Evolutionary conservation across 768 basidiomycete species (phyloP), one percentile per base, ranked within the genome.

Genomic region (Boletus huronensis): DNA sequence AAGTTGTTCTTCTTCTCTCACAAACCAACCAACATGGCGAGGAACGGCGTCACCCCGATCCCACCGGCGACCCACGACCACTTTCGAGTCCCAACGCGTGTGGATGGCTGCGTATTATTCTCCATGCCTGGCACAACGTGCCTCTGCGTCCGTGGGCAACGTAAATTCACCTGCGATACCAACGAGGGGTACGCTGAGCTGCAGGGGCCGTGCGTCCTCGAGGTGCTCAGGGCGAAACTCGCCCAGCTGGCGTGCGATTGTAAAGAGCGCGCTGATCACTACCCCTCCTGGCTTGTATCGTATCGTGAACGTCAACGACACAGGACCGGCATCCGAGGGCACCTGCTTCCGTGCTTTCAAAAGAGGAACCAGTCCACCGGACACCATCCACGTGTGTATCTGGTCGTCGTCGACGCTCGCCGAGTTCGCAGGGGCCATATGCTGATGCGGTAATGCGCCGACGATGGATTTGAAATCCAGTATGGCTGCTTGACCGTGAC

Each of bases 331-430:
- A n/a, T n/a, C n/a, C n/a, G n/a, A n/a, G n/a, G n/a, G n/a, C 5
- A 6, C 21, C 3, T 2, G 35, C 6, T 6, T 35, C 41, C 1
- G 32, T 13, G 16, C 36, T n/a, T 5, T 28, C 42, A 17, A 41
- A 16, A 9, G 50, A 47, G 1, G 17, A 38, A 8, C 39, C 42
- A 46, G 34, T 19, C 66, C 66, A 70, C 4, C 19, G 1, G 84
- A 84, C 19, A 85, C 71, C 0, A 83, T 85, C 83, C 84, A 87
- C 1, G 83, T 85, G 23, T 84, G 79, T 40, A 86, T 75, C 42
- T 82, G 76, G 61, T 86, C 83, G 62, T 85, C 84, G 62, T 85
- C 84, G 34, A 84, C 72, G 19, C 73, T 70, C 16, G 67, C 74
- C 0, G 82, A 82, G 29, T 76, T 72, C n/a, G 58, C 48, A 6